Evolutionary conservation across 306 rosid species (phyloP).

Genomic region (Cicer judaicum): DNA sequence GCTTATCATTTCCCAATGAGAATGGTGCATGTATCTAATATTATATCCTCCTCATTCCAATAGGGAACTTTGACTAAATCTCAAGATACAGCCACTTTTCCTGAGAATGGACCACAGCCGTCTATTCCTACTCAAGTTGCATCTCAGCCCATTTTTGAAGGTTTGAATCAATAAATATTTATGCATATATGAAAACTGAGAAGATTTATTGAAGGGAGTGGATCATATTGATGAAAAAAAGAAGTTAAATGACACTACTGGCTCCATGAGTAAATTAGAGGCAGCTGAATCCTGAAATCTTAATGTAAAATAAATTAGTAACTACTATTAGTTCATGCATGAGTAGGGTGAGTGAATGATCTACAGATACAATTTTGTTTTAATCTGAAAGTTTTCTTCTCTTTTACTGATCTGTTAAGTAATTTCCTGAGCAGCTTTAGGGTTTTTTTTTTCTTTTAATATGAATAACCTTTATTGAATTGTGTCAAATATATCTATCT

Average conservation of each 20-base stretch:
- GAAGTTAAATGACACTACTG: slow-evolving; percentile 1
- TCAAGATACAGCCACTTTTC: slow-evolving; percentile 58
- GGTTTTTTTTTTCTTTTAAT: slow-evolving; percentile 23
- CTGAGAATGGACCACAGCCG: slow-evolving; percentile 62
- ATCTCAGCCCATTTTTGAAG: slow-evolving; percentile 64
- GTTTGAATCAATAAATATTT: slow-evolving; percentile 55
- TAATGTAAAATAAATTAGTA: slow-evolving; percentile 1
- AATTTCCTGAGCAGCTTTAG: slow-evolving; percentile 6
- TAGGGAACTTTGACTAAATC: slow-evolving; percentile 64
- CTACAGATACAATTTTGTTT: slow-evolving; percentile 33
- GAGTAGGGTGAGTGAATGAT: slow-evolving; percentile 29
- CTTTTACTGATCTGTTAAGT: not conserved
- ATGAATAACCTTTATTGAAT: slow-evolving; percentile 35
- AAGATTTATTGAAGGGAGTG: slow-evolving; percentile 9
- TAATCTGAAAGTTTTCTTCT: slow-evolving; percentile 13
- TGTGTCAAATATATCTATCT: slow-evolving; percentile 38
- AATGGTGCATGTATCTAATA: slow-evolving; percentile 22
- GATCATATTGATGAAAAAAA: slow-evolving; percentile 30
- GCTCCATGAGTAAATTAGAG: not conserved
- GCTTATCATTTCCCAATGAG: not conserved
- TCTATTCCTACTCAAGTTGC: slow-evolving; percentile 56
- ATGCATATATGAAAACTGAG: slow-evolving; percentile 23
- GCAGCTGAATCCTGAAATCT: slow-evolving; percentile 16
- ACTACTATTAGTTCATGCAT: slow-evolving; percentile 7
- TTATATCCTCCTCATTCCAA: slow-evolving; percentile 42